Evolutionary conservation across 768 basidiomycete species (phyloP), one percentile per base, ranked within the genome.

Genomic region (Cystobasidium onofrii): DNA sequence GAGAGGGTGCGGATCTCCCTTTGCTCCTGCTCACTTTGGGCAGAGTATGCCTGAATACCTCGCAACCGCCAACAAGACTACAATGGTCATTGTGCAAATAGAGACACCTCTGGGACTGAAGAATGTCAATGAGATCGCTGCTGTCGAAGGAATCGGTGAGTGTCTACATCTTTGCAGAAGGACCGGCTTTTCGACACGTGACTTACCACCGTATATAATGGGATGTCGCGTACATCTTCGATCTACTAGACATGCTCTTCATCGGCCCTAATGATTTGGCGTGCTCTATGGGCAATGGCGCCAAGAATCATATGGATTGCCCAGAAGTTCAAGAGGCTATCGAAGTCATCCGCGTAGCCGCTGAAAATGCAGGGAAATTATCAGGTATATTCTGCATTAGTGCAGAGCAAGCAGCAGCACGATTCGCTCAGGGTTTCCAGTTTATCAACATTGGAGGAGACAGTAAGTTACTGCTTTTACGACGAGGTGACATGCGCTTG

Each of bases 251-350:
- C 63, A 78, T 81, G 6, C 75, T 82, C 43, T 80, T 82, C 76
- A 78, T 82, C 71, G 81, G 81, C 70, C 81, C 81, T 12, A 81
- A 78, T 74, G 82, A 82, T 62, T 77, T 82, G 29, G 75, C 77
- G 36, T 79, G 80, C 50, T 79, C 78, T 41, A 64, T 82, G 72
- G 79, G 77, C 55, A 80, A 79, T 57, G 74, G 73, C 17, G 79
- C 79, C 57, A 79, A 78, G 1, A 76, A 76, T 13, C 79, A 81
- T 33, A 64, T 69, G 15, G 66, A 76, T n/a, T 73, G 74, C 62
- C 74, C 77, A 13, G 80, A 80, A 71, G 79, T 81, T 46, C 78
- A 81, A 71, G 80, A 78, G 0, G 81, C 81, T 17, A 82, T 82
- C 54, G 78, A 77, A 3, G 76, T 76, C 64, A 78, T 80, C 29